Evolutionary conservation across 1,284 basidiomycete species (phyloP), one percentile per base, ranked within the genome.

Genomic region (Ceratobasidium theobromae): DNA sequence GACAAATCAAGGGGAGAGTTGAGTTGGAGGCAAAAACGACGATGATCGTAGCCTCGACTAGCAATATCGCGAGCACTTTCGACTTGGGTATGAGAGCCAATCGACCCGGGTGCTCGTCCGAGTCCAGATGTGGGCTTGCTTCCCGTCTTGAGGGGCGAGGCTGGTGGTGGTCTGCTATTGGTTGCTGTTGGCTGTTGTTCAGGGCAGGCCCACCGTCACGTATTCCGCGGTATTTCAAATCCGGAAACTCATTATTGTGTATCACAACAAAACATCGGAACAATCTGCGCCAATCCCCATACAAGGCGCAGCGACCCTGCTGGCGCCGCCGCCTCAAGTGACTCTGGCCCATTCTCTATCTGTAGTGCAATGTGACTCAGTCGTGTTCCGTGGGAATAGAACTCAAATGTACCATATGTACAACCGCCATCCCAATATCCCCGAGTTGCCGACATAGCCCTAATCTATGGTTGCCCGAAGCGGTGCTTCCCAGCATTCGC

Each of bases 91-190:
- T 62, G 30, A 12, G 58, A 51, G 46, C 32, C 33, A 62, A 35
- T 33, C 38, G 58, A 62, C 58, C 48, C 58, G 58, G 55, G 58
- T 62, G 58, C 46, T 62, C 58, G 58, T 62, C 58, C 58, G 58
- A 51, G 58, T 62, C 58, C 23, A 62, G 55, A 62, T 51, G 46
- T 16, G 46, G 46, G 32, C 46, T 16, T 46, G 58, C 45, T 62
- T 60, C 58, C 58, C 48, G 58, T 38, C 58, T 40, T 51, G 58
- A 62, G 45, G 9, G 38, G 58, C 35, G 58, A 35, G 40, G 58
- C 43, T 62, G 58, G 58, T 62, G 27, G 58, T 62, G 16, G 58
- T 62, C 18, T 62, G 58, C 46, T 62, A 30, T 30, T 52, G 49
- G 49, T 4, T 3, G 14, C 46, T 43, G 41, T 25, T 49, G 55